phyloP scores from a whole-genome alignment of 139 green algal genomes.

The Picochlorum sp. region DNA sequence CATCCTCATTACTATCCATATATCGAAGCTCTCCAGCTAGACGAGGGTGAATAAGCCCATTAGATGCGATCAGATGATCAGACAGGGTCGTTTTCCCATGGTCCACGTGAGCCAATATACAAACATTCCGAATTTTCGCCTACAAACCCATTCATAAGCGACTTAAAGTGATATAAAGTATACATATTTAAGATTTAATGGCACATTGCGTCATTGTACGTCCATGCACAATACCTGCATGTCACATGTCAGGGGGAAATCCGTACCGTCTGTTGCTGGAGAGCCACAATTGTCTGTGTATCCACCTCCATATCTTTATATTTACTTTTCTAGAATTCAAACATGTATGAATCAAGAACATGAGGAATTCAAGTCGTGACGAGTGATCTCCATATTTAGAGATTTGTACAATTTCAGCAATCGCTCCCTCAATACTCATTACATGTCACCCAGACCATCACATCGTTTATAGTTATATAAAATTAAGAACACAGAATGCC shows the following conservation, averaged over 20 bases:
- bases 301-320: slow-evolving; percentile 23
- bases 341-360: too few species aligned
- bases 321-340: not conserved
- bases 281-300: slow-evolving; percentile 13
- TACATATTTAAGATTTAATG: not conserved
- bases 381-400: too few species aligned
- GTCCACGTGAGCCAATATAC: slow-evolving; percentile 97
- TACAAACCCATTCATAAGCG: slow-evolving; percentile 19
- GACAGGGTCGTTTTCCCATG: slow-evolving; percentile 98
- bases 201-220: not conserved
- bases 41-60: slow-evolving; percentile 93
- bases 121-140: slow-evolving; percentile 90
- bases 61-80: slow-evolving; percentile 92
- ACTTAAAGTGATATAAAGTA: not conserved
- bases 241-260: not conserved
- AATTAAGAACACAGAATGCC: not conserved
- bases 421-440: too few species aligned
- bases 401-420: too few species aligned
- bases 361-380: too few species aligned
- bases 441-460: too few species aligned
- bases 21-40: slow-evolving; percentile 76
- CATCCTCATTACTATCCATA: slow-evolving; percentile 91
- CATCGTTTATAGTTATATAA: not conserved
- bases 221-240: not conserved
- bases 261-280: slow-evolving; percentile 23